Percentiles rank a stretch among this genome's conserved stretches.
Conservation (phyloP, 495 filamentous ascomycete genomes). For the Aspergillus olivimuriae region DNA sequence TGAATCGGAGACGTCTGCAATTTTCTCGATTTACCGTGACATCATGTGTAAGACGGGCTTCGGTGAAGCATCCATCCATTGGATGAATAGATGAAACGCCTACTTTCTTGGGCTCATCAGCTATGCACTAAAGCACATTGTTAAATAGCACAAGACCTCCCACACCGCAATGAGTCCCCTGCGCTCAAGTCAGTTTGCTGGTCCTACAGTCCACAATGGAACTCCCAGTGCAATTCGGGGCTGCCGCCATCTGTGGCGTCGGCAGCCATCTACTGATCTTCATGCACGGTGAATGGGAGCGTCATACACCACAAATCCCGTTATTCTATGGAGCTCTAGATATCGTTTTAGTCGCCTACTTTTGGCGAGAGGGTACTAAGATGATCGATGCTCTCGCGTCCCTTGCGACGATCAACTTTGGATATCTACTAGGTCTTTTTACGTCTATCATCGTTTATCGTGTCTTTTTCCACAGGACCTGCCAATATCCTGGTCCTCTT, state of each 20-base stretch:
- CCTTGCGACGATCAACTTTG: neutral
- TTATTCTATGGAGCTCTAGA: neutral
- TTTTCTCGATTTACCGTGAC: no score
- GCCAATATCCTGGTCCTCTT: slow-evolving; percentile 32
- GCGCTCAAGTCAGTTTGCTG: no score
- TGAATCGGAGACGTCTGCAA: no score
- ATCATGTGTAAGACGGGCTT: no score
- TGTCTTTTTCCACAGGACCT: slow-evolving; percentile 33
- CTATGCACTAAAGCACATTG: no score
- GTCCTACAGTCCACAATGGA: no score
- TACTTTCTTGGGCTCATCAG: no score
- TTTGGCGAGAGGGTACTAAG: no score
- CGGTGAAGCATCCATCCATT: no score
- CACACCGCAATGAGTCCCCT: no score
- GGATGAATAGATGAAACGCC: no score
- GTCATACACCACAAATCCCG: neutral
- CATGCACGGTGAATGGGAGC: neutral
- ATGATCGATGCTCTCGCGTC: neutral
- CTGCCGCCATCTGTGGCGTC: neutral
- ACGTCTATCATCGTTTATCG: slow-evolving; percentile 42
- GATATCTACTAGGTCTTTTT: slow-evolving; percentile 17
- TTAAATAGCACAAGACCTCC: no score
- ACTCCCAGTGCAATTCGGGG: neutral
- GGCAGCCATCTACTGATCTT: neutral
- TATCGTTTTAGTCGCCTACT: neutral